A percentile compares a stretch with the other conserved stretches of the same genome.
Evolutionary conservation across 371 early-diverging fungal species (phyloP).

Genomic region (Rhizopus delemar): DNA sequence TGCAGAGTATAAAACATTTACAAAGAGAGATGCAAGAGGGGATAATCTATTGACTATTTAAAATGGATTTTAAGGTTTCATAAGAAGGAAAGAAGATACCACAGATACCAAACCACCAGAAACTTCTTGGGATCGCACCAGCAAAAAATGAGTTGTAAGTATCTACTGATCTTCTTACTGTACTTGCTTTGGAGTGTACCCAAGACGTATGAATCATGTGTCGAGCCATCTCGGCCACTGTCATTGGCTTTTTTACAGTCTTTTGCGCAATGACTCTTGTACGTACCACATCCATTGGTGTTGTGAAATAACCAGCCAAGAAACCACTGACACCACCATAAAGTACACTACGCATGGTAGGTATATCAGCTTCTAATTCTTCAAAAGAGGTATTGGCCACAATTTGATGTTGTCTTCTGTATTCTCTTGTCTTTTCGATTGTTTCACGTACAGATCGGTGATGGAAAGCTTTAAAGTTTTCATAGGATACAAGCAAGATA

Average conservation of each 20-base stretch:
- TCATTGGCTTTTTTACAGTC: constrained; percentile 13
- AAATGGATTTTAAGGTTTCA: constrained; percentile 60
- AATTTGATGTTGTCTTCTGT: constrained; percentile 39
- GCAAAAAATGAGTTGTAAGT: constrained; percentile 57
- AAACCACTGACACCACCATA: constrained; percentile 81
- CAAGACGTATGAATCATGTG: constrained; percentile 24
- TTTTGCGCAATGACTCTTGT: constrained; percentile 75
- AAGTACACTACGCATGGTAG: constrained; percentile 67
- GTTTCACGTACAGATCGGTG: constrained; percentile 51
- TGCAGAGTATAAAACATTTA: neutral
- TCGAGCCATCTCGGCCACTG: constrained; percentile 33
- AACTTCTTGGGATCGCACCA: constrained; percentile 64
- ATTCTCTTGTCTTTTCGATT: constrained; percentile 31
- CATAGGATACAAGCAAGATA: constrained; percentile 78
- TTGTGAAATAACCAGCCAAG: constrained; percentile 79
- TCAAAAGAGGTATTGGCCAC: constrained; percentile 54
- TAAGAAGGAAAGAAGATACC: constrained; percentile 80
- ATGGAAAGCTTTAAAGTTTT: constrained; percentile 76
- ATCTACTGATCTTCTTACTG: constrained; percentile 11
- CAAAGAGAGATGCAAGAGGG: neutral
- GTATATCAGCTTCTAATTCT: constrained; percentile 63
- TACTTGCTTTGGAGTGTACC: constrained; percentile 8
- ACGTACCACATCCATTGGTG: constrained; percentile 83
- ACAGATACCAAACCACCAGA: constrained; percentile 84
- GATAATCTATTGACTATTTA: constrained; percentile 18